phyloP scores from a whole-genome alignment of 345 rosid genomes.

The Lepidium sativum region DNA sequence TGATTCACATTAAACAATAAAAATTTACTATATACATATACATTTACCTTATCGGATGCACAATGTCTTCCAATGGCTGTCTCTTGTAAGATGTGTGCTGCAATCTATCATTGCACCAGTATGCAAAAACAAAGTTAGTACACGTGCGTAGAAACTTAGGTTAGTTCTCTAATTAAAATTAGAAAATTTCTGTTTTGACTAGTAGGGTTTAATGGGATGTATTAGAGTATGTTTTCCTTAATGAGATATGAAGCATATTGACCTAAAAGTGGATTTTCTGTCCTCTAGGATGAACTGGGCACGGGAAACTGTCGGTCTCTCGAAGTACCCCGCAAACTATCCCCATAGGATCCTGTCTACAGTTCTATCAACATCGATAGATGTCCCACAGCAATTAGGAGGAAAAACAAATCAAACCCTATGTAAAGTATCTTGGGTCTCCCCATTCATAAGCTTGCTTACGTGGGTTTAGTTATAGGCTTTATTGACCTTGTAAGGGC shows the following conservation, averaged over 20 bases:
- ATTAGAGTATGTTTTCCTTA: background rate
- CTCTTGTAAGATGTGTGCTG: constrained; percentile 90
- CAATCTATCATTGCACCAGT: constrained; percentile 52
- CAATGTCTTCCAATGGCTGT: constrained; percentile 86
- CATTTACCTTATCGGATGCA: constrained; percentile 73
- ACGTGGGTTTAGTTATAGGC: too few species aligned
- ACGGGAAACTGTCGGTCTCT: background rate
- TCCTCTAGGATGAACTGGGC: background rate
- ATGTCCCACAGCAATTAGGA: too few species aligned
- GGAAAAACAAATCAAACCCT: too few species aligned
- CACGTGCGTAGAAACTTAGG: background rate
- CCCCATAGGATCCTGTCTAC: background rate
- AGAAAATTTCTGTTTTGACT: background rate
- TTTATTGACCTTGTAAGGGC: too few species aligned
- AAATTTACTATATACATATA: background rate
- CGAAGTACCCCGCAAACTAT: background rate
- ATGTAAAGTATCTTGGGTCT: too few species aligned
- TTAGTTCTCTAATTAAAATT: background rate
- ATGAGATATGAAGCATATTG: background rate
- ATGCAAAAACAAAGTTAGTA: constrained; percentile 3
- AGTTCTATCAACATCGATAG: background rate
- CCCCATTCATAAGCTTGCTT: too few species aligned
- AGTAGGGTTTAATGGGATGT: background rate
- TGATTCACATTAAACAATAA: background rate
- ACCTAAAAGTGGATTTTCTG: background rate